These are phyloP conservation scores for Isochrysis galbana DNA, from an alignment of 78 protist genomes.

Conservation along the genomic window DNA sequence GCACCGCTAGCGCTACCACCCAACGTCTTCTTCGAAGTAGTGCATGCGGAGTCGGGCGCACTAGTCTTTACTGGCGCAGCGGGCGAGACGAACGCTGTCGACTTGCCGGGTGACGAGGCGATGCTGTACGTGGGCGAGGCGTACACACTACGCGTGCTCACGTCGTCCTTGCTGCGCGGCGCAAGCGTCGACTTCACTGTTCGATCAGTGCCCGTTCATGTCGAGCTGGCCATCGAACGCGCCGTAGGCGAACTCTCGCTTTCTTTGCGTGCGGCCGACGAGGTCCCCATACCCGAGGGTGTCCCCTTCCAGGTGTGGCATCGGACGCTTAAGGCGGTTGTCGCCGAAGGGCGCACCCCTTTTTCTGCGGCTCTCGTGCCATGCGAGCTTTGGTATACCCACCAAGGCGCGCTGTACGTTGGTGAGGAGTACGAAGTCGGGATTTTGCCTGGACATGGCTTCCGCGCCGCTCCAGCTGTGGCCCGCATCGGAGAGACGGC, in stretches of 20 bases:
- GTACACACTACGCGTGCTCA: neutral
- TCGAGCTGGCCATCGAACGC: neutral
- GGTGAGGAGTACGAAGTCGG: neutral
- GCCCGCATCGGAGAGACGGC: no score
- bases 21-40: neutral
- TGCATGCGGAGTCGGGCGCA: neutral
- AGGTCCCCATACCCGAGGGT: neutral
- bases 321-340: neutral
- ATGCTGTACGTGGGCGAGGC: neutral
- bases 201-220: neutral
- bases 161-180: neutral
- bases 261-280: neutral
- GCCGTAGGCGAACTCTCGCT: neutral
- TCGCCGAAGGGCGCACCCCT: neutral
- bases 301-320: neutral
- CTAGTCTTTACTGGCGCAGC: neutral
- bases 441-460: neutral
- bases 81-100: neutral
- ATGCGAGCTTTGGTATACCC: neutral
- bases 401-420: constrained; percentile 12
- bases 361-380: neutral
- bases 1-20: neutral
- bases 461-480: no score
- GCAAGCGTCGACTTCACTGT: neutral
- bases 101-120: neutral